Evolutionary conservation across 2,329 filamentous ascomycete genomes (phyloP).

Genomic region (Colletotrichum melonis): DNA sequence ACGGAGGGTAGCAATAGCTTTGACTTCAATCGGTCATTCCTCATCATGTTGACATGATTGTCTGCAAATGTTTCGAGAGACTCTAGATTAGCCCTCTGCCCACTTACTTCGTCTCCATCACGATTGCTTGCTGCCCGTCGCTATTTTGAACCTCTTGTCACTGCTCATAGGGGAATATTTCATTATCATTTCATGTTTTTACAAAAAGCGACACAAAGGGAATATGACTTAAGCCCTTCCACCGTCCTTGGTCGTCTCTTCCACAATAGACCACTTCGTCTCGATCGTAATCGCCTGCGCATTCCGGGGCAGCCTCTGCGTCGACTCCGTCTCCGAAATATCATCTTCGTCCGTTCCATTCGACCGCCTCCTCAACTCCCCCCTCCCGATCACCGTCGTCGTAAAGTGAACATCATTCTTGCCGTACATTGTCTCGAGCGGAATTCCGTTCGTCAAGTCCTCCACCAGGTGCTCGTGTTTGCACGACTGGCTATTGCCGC

Average conservation of each 20-base stretch:
- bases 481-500: conserved; percentile 17
- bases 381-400: conserved; percentile 3
- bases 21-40: no score
- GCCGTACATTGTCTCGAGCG: conserved; percentile 23
- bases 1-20: background rate
- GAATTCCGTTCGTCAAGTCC: conserved; percentile 23
- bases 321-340: conserved; percentile 17
- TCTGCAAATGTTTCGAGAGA: no score
- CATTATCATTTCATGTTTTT: background rate
- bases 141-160: no score
- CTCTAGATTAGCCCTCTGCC: no score
- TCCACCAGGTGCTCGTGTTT: conserved; percentile 23
- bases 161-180: background rate
- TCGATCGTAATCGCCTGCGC: conserved; percentile 19
- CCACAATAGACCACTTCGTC: conserved; percentile 25
- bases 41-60: no score
- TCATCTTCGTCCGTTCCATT: conserved; percentile 1
- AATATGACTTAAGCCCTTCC: background rate
- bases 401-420: conserved; percentile 12
- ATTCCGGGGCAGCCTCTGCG: conserved; percentile 9
- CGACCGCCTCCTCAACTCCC: background rate
- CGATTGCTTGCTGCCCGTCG: no score
- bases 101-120: no score
- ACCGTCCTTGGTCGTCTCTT: conserved; percentile 17
- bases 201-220: no score